Percentiles rank a stretch among this genome's conserved stretches.
These are phyloP conservation scores for Microthyrium microscopicum DNA, from an alignment of 2,329 filamentous ascomycete species.

Conservation along the genomic window DNA sequence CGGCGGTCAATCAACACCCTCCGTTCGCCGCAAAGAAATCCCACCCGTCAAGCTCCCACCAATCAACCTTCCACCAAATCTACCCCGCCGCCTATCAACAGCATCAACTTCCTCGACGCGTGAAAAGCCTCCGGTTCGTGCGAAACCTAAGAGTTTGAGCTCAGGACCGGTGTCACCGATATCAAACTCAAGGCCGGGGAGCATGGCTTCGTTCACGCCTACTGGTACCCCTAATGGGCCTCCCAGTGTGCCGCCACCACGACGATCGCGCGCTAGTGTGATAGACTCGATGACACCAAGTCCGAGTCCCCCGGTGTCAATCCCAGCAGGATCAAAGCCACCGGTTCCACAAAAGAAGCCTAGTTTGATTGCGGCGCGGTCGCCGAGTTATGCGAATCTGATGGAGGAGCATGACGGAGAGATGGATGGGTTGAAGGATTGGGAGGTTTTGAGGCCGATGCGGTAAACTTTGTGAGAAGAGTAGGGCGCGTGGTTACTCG, in stretches of 20 bases:
- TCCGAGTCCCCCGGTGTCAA: slow-evolving; percentile 12
- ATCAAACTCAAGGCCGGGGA: neutral
- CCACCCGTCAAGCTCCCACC: slow-evolving; percentile 2
- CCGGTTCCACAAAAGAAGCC: slow-evolving; percentile 17
- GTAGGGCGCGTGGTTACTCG: too few species aligned
- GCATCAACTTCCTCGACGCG: neutral
- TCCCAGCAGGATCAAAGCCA: slow-evolving; percentile 13
- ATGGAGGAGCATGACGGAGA: slow-evolving; percentile 19
- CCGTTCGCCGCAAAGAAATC: neutral
- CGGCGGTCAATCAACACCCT: neutral
- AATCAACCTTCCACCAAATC: neutral
- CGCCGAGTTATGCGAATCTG: slow-evolving; percentile 11
- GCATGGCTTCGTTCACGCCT: slow-evolving; percentile 1
- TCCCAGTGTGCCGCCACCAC: slow-evolving; percentile 3
- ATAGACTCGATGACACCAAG: slow-evolving; percentile 4
- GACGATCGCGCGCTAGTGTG: neutral
- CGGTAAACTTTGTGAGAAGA: too few species aligned
- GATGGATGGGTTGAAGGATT: slow-evolving; percentile 18
- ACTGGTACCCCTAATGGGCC: slow-evolving; percentile 7
- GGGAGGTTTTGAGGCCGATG: slow-evolving; percentile 23
- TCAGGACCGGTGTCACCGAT: neutral
- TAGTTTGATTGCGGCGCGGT: slow-evolving; percentile 13
- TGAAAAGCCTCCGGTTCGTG: neutral
- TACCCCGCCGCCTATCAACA: slow-evolving; percentile 4
- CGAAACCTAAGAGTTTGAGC: too few species aligned